Conservation (phyloP, 140 eudicot genomes). For the Cichorium intybus region DNA sequence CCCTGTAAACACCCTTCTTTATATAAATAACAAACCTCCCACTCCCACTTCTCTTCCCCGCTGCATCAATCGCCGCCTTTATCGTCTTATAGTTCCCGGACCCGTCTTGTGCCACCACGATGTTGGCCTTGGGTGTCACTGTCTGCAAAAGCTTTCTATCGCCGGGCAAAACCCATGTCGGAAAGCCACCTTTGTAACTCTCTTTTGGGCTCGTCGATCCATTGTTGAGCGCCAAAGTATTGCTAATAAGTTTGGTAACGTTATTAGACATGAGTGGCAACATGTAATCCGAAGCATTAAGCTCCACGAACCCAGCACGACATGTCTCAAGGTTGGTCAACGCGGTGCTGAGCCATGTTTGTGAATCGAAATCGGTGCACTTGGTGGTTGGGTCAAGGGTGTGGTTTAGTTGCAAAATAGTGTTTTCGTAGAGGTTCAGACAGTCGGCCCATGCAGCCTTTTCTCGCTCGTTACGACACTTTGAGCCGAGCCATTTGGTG, state of each 20-base stretch:
- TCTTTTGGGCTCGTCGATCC: slow-evolving; percentile 21
- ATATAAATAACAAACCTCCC: slow-evolving; percentile 60
- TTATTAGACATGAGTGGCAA: slow-evolving; percentile 53
- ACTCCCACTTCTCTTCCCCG: slow-evolving; percentile 52
- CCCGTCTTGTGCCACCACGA: slow-evolving; percentile 83
- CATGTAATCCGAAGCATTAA: slow-evolving; percentile 44
- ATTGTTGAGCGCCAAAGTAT: slow-evolving; percentile 55
- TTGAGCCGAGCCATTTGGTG: slow-evolving; percentile 38
- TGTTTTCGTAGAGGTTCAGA: slow-evolving; percentile 40
- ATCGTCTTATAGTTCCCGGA: slow-evolving; percentile 54
- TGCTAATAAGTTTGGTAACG: slow-evolving; percentile 60
- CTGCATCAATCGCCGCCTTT: slow-evolving; percentile 59
- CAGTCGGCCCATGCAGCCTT: slow-evolving; percentile 71
- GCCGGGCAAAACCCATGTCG: slow-evolving; percentile 48
- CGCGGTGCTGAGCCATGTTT: slow-evolving; percentile 87
- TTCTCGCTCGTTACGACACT: slow-evolving; percentile 43
- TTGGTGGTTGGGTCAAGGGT: slow-evolving; percentile 44
- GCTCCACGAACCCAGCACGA: slow-evolving; percentile 60
- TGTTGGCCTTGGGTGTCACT: slow-evolving; percentile 31
- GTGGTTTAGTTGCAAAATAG: slow-evolving; percentile 55
- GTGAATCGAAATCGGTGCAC: slow-evolving; percentile 56
- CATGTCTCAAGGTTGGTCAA: slow-evolving; percentile 80
- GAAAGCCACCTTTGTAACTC: slow-evolving; percentile 41
- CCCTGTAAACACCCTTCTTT: slow-evolving; percentile 62
- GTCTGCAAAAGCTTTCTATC: slow-evolving; percentile 69